These are phyloP conservation scores for Apiotrichum montevideense DNA, from an alignment of 1,284 basidiomycete genomes.

Conservation along the genomic window DNA sequence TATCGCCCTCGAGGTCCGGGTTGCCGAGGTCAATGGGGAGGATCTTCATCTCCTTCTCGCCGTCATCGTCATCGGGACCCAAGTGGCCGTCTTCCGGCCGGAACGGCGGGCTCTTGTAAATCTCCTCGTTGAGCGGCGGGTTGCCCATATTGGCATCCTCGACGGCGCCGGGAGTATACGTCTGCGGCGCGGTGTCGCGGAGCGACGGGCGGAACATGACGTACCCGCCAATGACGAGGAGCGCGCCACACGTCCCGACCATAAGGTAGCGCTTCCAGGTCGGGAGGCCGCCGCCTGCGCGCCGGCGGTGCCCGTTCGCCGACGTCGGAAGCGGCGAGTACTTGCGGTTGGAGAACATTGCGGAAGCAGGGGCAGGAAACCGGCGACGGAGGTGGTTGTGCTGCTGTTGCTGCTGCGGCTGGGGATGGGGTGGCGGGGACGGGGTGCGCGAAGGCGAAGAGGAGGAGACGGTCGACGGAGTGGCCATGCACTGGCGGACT, in stretches of 20 bases:
- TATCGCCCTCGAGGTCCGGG: conserved; percentile 31
- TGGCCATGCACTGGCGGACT: too few relatives aligned
- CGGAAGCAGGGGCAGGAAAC: background rate
- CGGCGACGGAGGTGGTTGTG: background rate
- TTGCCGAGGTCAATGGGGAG: conserved; percentile 5
- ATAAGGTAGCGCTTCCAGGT: conserved; percentile 39
- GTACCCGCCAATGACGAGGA: conserved; percentile 2
- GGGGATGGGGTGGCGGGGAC: too few relatives aligned
- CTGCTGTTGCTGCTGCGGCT: too few relatives aligned
- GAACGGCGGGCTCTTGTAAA: conserved; percentile 42
- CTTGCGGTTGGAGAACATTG: conserved; percentile 40
- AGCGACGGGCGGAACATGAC: background rate
- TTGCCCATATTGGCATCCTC: conserved; percentile 12
- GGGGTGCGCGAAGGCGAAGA: too few relatives aligned
- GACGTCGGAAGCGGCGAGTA: conserved; percentile 42
- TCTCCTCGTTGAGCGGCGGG: conserved; percentile 19
- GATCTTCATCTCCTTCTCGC: conserved; percentile 14
- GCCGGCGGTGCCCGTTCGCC: conserved; percentile 18
- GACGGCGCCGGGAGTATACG: conserved; percentile 30
- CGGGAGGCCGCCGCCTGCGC: conserved; percentile 30
- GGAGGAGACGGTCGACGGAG: too few relatives aligned
- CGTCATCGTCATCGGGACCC: conserved; percentile 18
- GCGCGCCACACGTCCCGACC: conserved; percentile 13
- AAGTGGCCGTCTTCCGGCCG: conserved; percentile 16
- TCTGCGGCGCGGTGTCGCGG: conserved; percentile 16